Percentiles rank a stretch among this genome's conserved stretches.
phyloP scores from a whole-genome alignment of 176 grass and related monocot genomes.

The Paspalum vaginatum region DNA sequence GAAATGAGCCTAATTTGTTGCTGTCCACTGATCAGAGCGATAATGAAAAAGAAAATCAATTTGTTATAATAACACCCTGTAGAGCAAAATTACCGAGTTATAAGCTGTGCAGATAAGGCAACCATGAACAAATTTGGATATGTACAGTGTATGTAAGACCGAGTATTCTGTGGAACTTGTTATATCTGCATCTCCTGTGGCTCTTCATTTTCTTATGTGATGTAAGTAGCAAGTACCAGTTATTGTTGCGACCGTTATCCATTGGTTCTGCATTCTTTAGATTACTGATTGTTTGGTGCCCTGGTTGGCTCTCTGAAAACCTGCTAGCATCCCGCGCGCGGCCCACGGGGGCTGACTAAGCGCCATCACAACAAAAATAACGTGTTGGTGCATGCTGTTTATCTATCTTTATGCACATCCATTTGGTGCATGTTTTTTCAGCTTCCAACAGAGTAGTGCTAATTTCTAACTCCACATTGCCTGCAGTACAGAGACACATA shows the following conservation, averaged over 20 bases:
- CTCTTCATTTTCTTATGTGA: slow-evolving; percentile 1
- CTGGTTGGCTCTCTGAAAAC: background rate
- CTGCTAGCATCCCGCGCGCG: background rate
- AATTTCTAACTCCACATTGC: background rate
- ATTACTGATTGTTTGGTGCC: background rate
- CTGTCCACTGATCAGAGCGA: background rate
- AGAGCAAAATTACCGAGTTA: no score
- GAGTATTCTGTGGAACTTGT: no score
- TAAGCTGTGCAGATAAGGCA: no score
- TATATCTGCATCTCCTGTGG: no score
- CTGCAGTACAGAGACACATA: slow-evolving; percentile 90
- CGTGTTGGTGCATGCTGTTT: background rate
- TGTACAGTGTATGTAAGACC: no score
- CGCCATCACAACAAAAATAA: background rate
- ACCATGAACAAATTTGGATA: no score
- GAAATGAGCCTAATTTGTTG: background rate
- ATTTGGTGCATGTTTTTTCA: background rate
- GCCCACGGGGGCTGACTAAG: no score
- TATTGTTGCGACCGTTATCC: no score
- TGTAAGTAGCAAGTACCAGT: slow-evolving; percentile 2
- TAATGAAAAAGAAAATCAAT: no score
- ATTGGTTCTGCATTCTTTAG: background rate
- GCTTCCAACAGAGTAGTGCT: background rate
- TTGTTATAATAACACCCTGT: no score
- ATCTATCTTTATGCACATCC: background rate